Evolutionary conservation across 192 early-diverging fungal genomes (phyloP), one percentile per base, ranked within the genome.

Genomic region (Backusella mclennaniae): DNA sequence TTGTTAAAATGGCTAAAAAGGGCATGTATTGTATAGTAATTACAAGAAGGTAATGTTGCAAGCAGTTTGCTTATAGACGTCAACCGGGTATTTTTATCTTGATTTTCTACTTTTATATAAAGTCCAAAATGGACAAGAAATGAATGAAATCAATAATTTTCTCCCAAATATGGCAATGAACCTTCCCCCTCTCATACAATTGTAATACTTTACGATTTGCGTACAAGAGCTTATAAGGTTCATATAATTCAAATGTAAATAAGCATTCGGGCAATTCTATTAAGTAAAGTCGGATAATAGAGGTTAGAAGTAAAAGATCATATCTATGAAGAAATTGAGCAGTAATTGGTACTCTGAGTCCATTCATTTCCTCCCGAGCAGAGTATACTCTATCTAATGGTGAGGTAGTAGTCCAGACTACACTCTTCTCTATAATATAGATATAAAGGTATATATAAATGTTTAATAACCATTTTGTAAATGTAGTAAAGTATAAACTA

Each of bases 221-320:
- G 73, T 94, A 94, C 39, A 93, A 78, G 17, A 91, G 80, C 73
- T 91, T 90, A 66, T 90, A 83, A 3, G 92, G 86, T 7, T 92
- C 93, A 52, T 94, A 92, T 35, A 93, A 85, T 74, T 92, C 91
- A 75, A 88, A 89, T 3, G 92, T 92, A 17, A 91, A 83, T 35
- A 94, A 67, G 23, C 90, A 92, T 72, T 87, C 88, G 17, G 93
- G 93, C 3, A 94, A 81, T 76, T 94, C 93, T 77, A 92, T 79
- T 21, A 94, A 83, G 74, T 93, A 94, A 17, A 94, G 79, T 12
- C 90, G 87, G 44, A 94, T 76, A 4, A 89, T 79, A 19, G 88
- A 90, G 31, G 89, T 87, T 7, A 92, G 79, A 21, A 90, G 78
- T 6, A 88, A 78, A 17, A 90, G 77, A 78, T 93, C 91, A 74